Percentiles rank a stretch among this genome's conserved stretches.
These are phyloP conservation scores for Geotrichum bryndzae DNA, from an alignment of 1,139 yeast genomes.

Conservation along the genomic window DNA sequence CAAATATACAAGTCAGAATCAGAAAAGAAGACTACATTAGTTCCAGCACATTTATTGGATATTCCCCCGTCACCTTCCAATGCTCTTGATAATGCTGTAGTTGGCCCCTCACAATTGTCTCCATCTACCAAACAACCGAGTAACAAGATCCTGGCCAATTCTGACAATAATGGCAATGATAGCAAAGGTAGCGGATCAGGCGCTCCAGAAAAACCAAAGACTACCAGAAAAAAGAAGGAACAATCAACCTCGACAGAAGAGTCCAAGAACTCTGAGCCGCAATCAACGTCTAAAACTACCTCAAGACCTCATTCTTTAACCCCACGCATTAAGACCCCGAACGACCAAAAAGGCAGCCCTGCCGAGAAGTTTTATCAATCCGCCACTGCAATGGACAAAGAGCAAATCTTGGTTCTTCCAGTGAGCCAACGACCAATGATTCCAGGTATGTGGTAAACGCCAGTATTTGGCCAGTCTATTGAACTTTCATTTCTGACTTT, in stretches of 20 bases:
- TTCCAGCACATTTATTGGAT: slow-evolving; percentile 5
- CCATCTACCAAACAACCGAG: background rate
- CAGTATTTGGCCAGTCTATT: slow-evolving; percentile 35
- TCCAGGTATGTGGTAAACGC: background rate
- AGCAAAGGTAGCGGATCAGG: background rate
- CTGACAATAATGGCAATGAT: slow-evolving; percentile 8
- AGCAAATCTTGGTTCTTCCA: slow-evolving; percentile 15
- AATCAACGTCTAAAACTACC: background rate
- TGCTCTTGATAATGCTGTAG: background rate
- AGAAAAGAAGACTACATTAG: background rate
- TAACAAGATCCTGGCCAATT: slow-evolving; percentile 5
- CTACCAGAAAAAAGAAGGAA: slow-evolving; percentile 9
- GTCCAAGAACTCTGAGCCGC: background rate
- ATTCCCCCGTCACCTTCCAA: background rate
- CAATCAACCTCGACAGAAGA: background rate
- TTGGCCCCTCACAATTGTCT: background rate
- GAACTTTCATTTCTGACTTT: slow-evolving; percentile 25
- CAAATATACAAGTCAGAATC: background rate
- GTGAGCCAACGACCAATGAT: background rate
- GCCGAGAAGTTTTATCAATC: slow-evolving; percentile 15
- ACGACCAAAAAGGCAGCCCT: slow-evolving; percentile 12
- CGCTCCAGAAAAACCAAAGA: slow-evolving; percentile 6
- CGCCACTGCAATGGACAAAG: slow-evolving; percentile 16
- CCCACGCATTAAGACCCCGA: slow-evolving; percentile 10
- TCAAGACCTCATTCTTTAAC: slow-evolving; percentile 9